Percentiles rank a stretch among this genome's conserved stretches.
Conservation (phyloP, 2,329 filamentous ascomycete species). For the Botrytis pseudocinerea region DNA sequence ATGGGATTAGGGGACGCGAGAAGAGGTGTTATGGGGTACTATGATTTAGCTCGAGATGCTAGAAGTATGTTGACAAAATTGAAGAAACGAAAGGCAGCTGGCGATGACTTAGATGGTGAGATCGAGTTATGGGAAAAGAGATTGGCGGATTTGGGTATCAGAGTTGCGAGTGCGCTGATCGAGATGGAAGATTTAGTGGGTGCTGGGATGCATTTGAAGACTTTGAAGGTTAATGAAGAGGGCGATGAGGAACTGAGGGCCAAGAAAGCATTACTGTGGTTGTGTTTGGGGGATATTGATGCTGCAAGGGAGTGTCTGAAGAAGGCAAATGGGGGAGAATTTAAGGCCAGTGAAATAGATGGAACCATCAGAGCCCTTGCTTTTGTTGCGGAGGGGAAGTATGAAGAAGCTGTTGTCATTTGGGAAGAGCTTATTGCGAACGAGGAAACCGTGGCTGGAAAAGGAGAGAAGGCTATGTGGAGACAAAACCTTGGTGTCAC, state of each 20-base stretch:
- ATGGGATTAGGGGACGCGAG: slow-evolving; percentile 83
- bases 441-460: slow-evolving; percentile 17
- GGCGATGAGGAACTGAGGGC: slow-evolving; percentile 44
- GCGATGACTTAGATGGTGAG: slow-evolving; percentile 41
- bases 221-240: slow-evolving; percentile 47
- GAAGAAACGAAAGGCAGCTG: slow-evolving; percentile 33
- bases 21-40: slow-evolving; percentile 84
- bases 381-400: slow-evolving; percentile 76
- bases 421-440: slow-evolving; percentile 57
- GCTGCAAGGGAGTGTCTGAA: slow-evolving; percentile 60
- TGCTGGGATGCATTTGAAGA: slow-evolving; percentile 70
- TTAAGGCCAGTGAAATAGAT: slow-evolving; percentile 41
- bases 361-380: slow-evolving; percentile 66
- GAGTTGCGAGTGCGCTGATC: slow-evolving; percentile 65
- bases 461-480: slow-evolving; percentile 64
- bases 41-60: slow-evolving; percentile 81
- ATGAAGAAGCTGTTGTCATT: slow-evolving; percentile 59
- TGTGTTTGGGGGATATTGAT: slow-evolving; percentile 75
- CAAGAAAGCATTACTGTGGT: slow-evolving; percentile 66
- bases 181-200: slow-evolving; percentile 88
- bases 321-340: slow-evolving; percentile 25
- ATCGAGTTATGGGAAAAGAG: slow-evolving; percentile 68
- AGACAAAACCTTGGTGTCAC: slow-evolving; percentile 83
- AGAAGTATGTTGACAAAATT: slow-evolving; percentile 58
- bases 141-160: slow-evolving; percentile 72